Evolutionary conservation across 495 filamentous ascomycete species (phyloP).

Genomic region (Tetracladium marchalianum): DNA sequence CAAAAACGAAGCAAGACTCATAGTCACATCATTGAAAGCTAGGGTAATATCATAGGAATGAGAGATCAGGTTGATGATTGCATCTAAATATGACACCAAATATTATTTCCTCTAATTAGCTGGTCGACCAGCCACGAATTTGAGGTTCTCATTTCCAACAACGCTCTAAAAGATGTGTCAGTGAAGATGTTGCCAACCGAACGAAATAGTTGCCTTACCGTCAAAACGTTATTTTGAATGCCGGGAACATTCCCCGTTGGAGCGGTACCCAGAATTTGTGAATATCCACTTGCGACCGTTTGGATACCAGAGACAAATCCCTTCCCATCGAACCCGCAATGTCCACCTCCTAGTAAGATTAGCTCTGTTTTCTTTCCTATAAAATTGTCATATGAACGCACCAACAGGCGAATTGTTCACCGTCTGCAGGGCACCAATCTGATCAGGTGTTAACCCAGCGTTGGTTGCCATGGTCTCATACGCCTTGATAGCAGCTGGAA

Average conservation of each 20-base stretch:
- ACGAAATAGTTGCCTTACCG: neutral
- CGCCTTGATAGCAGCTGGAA: slow-evolving; percentile 35
- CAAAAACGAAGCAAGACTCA: no score
- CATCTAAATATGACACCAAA: no score
- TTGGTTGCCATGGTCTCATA: slow-evolving; percentile 30
- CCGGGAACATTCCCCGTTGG: slow-evolving; percentile 32
- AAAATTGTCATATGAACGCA: no score
- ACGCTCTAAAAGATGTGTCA: neutral
- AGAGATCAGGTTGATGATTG: no score
- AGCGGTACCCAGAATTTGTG: slow-evolving; percentile 30
- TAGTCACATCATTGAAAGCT: no score
- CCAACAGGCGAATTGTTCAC: slow-evolving; percentile 35
- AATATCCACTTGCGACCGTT: slow-evolving; percentile 34
- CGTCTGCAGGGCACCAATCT: slow-evolving; percentile 35
- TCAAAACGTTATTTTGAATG: slow-evolving; percentile 31
- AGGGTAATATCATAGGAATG: no score
- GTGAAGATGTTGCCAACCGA: no score
- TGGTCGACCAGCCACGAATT: neutral
- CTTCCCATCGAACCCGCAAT: slow-evolving; percentile 40
- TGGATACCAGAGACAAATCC: slow-evolving; percentile 39
- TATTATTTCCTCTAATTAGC: no score
- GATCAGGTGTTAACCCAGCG: slow-evolving; percentile 23
- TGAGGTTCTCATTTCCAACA: neutral
- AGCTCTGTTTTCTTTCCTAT: no score
- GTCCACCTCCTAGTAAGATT: slow-evolving; percentile 22